Evolutionary conservation across 768 basidiomycete genomes (phyloP), one percentile per base, ranked within the genome.

Genomic region (Mycena crocata): DNA sequence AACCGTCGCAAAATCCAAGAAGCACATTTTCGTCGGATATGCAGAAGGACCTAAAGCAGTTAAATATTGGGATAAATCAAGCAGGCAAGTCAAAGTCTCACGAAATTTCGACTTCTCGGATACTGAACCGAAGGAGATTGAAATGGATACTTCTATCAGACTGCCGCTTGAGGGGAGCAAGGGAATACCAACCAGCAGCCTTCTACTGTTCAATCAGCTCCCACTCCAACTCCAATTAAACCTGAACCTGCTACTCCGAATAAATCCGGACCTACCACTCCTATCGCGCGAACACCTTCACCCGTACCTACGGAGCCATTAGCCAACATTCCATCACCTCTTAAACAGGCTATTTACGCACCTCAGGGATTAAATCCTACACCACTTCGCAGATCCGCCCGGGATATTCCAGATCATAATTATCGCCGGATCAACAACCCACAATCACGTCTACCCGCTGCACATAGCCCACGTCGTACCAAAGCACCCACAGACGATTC

Each of bases 121-220:
- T n/a, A n/a, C n/a, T n/a, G n/a, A n/a, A n/a, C n/a, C n/a, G n/a
- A n/a, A n/a, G n/a, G n/a, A n/a, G n/a, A n/a, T n/a, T n/a, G n/a
- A n/a, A n/a, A n/a, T n/a, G n/a, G n/a, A n/a, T n/a, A n/a, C n/a
- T n/a, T n/a, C n/a, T n/a, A n/a, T n/a, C 6, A 57, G 57, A 57
- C 42, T 57, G 57, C 57, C 57, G 44, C 57, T 57, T 57, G 57
- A 57, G 57, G 57, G 57, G 57, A 57, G 57, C 42, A 28, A 46
- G 45, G 26, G 57, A 46, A 57, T 46, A 44, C 21, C 24, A 57
- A 57, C 46, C 57, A 57, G 57, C 57, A 57, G 57, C 57, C 57
- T 45, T 24, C 57, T 35, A 46, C 40, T 4, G 35, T 46, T 34
- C 40, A 57, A 57, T 34, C 57, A 45, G 42, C 42, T 57, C 26